Percentiles rank a stretch among this genome's conserved stretches.
These are phyloP conservation scores for Aotearoamyces nothofagi DNA, from an alignment of 2,329 filamentous ascomycete species.

Conservation along the genomic window DNA sequence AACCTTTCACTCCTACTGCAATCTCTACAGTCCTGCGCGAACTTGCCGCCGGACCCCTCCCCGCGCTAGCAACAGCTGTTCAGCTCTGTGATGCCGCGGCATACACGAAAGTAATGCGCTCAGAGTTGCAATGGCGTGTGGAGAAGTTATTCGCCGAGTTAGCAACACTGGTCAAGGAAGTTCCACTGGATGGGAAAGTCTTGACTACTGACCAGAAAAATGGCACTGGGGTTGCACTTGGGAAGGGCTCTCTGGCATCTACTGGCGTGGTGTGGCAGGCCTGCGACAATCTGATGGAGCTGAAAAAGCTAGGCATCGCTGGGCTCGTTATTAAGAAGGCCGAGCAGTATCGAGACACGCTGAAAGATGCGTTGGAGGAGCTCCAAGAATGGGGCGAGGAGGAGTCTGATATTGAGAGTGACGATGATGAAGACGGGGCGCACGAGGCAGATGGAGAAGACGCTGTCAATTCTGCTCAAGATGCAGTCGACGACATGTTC, in stretches of 20 bases:
- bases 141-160: slow-evolving; percentile 48
- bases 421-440: slow-evolving; percentile 37
- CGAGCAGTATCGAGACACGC: slow-evolving; percentile 55
- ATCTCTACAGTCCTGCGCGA: slow-evolving; percentile 55
- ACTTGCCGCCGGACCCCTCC: slow-evolving; percentile 57
- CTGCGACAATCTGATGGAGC: slow-evolving; percentile 55
- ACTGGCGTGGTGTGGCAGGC: slow-evolving; percentile 74
- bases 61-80: slow-evolving; percentile 56
- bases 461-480: slow-evolving; percentile 28
- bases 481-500: slow-evolving; percentile 55
- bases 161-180: slow-evolving; percentile 38
- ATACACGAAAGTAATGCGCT: slow-evolving; percentile 48
- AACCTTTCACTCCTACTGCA: slow-evolving; percentile 72
- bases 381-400: slow-evolving; percentile 79
- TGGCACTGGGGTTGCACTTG: slow-evolving; percentile 20
- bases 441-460: slow-evolving; percentile 24
- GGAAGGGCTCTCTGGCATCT: slow-evolving; percentile 39
- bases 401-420: slow-evolving; percentile 42
- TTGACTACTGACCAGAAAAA: slow-evolving; percentile 31
- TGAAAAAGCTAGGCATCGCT: slow-evolving; percentile 52
- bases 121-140: slow-evolving; percentile 45
- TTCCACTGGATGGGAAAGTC: slow-evolving; percentile 42
- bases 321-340: slow-evolving; percentile 58
- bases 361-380: slow-evolving; percentile 75
- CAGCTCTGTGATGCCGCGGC: slow-evolving; percentile 44